Evolutionary conservation across 768 basidiomycete genomes (phyloP), one percentile per base, ranked within the genome.

Genomic region (Leucocoprinus leucothites): DNA sequence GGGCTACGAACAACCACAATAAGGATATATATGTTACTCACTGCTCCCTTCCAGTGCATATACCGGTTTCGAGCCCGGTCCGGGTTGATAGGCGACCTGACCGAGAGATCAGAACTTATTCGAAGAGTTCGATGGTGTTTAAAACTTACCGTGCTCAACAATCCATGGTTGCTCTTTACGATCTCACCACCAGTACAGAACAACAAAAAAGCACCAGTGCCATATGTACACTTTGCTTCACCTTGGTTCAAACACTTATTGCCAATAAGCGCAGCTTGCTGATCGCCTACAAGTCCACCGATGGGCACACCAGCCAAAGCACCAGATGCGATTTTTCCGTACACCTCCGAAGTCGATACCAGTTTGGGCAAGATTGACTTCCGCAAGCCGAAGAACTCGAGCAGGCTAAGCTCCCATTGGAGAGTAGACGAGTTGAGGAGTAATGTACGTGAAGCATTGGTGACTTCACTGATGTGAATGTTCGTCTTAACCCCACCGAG

Each of bases 141-240:
- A 28, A n/a, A 44, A 66, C 76, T 60, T 60, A 91, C 92, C 1
- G 97, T 98, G 61, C 88, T 93, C 63, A 99, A 71, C 55, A 99
- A 71, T 3, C 96, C 97, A 64, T 97, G 88, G 25, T 71, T 76
- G 63, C 93, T 96, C 67, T 87, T 77, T 21, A 98, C 88, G 38
- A 93, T 86, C 24, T 96, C 87, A 19, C 74, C 74, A 2, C 96
- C 97, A 1, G 97, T 98, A 73, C 91, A 91, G 79, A 97, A 98
- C 25, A 99, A 74, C 60, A 98, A 75, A 77, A 99, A 99, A 35
- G 94, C 94, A 26, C 97, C 96, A 1, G 96, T 98, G 22, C 96
- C 96, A 63, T 96, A 99, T 3, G 97, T 99, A 71, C 94, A 97
- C 72, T 99, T 99, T 2, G 95, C 96, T 68, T 98, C 90, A 16